Evolutionary conservation across 208 protist genomes (phyloP).

Genomic region (Trypanosoma brucei): DNA sequence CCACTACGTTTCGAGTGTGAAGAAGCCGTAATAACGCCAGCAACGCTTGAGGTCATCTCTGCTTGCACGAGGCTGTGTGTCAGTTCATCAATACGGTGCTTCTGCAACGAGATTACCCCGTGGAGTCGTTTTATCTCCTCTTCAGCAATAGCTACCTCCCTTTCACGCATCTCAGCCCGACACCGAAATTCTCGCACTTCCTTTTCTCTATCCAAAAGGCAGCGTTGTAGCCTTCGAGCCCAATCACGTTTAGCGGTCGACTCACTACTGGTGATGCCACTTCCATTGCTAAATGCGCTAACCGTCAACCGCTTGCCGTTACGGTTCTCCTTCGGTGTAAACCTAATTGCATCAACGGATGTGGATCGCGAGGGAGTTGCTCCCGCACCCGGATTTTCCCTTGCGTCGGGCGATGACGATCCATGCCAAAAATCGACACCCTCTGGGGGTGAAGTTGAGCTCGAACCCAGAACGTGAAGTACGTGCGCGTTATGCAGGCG

Average conservation of each 20-base stretch:
- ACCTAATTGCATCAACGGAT: neutral
- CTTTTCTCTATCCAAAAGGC: constrained; percentile 14
- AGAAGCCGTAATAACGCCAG: neutral
- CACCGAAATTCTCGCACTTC: constrained; percentile 7
- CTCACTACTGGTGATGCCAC: neutral
- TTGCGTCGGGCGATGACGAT: neutral
- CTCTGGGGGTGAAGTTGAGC: neutral
- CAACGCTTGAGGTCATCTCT: neutral
- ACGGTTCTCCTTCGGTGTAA: neutral
- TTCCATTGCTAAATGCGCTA: neutral
- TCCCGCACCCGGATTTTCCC: neutral
- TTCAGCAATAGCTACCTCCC: neutral
- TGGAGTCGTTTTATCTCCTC: constrained; percentile 17
- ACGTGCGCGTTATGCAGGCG: neutral
- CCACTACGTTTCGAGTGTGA: neutral
- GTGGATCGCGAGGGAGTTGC: neutral
- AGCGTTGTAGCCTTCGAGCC: constrained; percentile 13
- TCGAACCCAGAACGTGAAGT: neutral
- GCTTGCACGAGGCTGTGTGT: constrained; percentile 1
- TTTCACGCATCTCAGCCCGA: constrained; percentile 3
- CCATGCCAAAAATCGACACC: neutral
- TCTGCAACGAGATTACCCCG: constrained; percentile 8
- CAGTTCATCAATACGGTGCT: constrained; percentile 12
- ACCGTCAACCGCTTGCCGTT: neutral
- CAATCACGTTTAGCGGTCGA: neutral